Evolutionary conservation across 768 basidiomycete species (phyloP), one percentile per base, ranked within the genome.

Genomic region (Plicaturopsis crispa): DNA sequence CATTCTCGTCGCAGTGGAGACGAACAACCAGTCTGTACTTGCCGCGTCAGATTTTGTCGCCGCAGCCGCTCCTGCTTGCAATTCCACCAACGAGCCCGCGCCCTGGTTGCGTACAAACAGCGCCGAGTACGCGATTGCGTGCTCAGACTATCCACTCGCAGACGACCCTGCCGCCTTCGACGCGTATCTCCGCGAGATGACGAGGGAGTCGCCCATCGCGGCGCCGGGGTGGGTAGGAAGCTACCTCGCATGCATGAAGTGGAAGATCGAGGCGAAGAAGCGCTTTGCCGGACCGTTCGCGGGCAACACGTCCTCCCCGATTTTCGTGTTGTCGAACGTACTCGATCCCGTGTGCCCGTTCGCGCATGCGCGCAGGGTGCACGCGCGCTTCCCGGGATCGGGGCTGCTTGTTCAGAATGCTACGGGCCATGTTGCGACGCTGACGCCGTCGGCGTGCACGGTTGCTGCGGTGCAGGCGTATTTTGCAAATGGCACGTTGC

Each of bases 401-500:
- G 45, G 48, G 3, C 43, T 47, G 11, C 16, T 53, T 21, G 40
- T 35, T 2, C 48, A 51, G 33, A 38, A 47, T 24, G 34, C 39
- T 4, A 13, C 47, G n/a, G 50, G 51, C 59, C 65, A 68, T 43
- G 48, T 47, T 31, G 66, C 66, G 4, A 19, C 61, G n/a, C 39
- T 52, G 5, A 57, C 49, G 6, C 49, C 53, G 7, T 67, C 65
- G 5, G 35, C 48, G 4, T 69, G 67, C 47, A 61, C 64, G 4
- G 44, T 48, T 6, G 40, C 36, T 23, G 43, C 61, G 40, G 50
- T 73, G 20, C 55, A 58, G 7, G 50, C 52, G 2, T 72, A 72
- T 46, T 67, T 73, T 37, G 36, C 51, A 2, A 39, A 61, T 6
- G 70, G 72, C 3, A 59, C 52, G 2, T 48, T 72, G 2, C 72